Evolutionary conservation across 2,329 filamentous ascomycete species (phyloP), one percentile per base, ranked within the genome.

Genomic region (Fusarium temperatum): DNA sequence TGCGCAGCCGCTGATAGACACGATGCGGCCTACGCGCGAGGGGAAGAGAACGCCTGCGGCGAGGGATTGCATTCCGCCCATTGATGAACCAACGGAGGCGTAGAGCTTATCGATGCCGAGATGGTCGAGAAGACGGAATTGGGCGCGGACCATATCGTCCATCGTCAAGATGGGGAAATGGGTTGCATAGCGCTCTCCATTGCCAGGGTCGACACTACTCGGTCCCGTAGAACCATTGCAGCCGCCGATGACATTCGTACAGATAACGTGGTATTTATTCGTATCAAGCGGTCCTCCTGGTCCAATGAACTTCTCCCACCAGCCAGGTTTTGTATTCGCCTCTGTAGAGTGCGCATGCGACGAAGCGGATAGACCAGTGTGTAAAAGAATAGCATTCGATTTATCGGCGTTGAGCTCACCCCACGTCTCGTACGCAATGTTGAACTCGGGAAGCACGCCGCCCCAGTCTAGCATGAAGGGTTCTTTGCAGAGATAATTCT

Each of bases 291-390:
- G 93, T 26, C 89, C 88, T 2, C 93, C 94, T 0, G 95, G 93
- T 0, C 96, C 96, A 79, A 99, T 98, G 81, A 99, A 99, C 82
- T 93, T 96, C 84, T 99, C 96, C 96, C 96, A 99, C 96, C 96
- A 99, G 8, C 96, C 96, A 0, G 95, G 93, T 81, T 95, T 93
- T 0, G 94, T 89, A 81, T 99, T 99, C 15, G 87, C 85, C 59
- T 89, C 87, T n/a, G 96, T 98, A 66, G 95, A 98, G 80, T 95
- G 95, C 5, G 96, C 96, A 84, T 99, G 96, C 65, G 95, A 98
- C 12, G 95, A 98, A n/a, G 96, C 96, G 2, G 95, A 98, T 10
- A 99, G 88, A 14, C 96, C 96, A 0, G 96, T 99, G 81, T 98
- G 95, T 5, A 99, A 85, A 14, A 99, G 88, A 70, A 99, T 96